Evolutionary conservation across 2,329 filamentous ascomycete genomes (phyloP), one percentile per base, ranked within the genome.

Genomic region (Xylariaceae sp.): DNA sequence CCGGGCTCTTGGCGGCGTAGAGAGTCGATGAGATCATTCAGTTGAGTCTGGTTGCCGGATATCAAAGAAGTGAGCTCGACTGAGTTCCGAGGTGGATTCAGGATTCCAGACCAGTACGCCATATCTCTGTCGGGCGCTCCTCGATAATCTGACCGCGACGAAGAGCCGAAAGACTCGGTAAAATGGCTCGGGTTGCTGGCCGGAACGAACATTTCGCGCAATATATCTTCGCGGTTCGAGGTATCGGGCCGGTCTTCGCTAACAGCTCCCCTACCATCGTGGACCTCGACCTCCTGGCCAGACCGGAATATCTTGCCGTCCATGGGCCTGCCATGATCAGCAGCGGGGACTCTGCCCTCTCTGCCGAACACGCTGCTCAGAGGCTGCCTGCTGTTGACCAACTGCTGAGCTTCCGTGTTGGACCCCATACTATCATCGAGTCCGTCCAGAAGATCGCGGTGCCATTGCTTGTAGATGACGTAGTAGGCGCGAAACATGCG

Each of bases 401-500:
- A 80, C 60, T 93, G 87, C 53, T 88, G 84, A 11, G 89, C 84
- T 60, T 91, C 86, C 17, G 83, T 84, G 54, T 88, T 88, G 36
- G 89, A 82, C 68, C 89, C 83, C 48, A 88, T 81, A 64, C 92
- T 88, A 56, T 92, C 88, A 62, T 92, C 88, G 56, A 91, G 78
- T 1, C 84, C 85, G 51, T 89, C 85, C 6, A 93, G 77, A 54
- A 92, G 88, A 59, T 97, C 93, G 54, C 84, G 83, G 54, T 94
- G 91, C 71, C 96, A 86, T 66, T 96, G 89, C 65, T 92, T 90
- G 66, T 91, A 94, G 9, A 97, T 81, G 2, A 89, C 86, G 69
- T 96, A 97, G 69, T 95, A 96, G 0, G 93, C 93, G 41, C 90
- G 81, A 70, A 97, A 96, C 72, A 99, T 88, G 50, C 92, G 85